phyloP scores from a whole-genome alignment of 345 rosid species.

The Hypericum perforatum region DNA sequence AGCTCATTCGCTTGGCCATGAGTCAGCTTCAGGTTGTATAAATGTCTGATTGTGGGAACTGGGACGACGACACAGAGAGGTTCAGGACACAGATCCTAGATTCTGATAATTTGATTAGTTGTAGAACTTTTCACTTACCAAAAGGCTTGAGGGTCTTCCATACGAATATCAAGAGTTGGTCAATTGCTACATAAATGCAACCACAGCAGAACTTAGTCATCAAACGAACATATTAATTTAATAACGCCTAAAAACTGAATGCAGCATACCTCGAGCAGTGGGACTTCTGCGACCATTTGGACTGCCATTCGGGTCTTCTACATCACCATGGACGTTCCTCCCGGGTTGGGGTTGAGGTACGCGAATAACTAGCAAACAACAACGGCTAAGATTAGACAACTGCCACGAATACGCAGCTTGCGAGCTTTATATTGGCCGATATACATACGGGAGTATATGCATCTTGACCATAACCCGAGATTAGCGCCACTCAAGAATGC shows the following conservation, averaged over 20 bases:
- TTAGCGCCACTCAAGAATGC: constrained; percentile 52
- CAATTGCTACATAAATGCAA: constrained; percentile 7
- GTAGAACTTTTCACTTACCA: constrained; percentile 11
- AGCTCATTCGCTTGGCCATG: constrained; percentile 46
- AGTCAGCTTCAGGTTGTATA: constrained; percentile 42
- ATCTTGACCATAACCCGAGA: constrained; percentile 42
- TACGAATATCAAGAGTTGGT: constrained; percentile 5
- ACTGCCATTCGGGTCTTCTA: constrained; percentile 10
- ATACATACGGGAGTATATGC: constrained; percentile 45
- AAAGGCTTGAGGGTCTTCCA: constrained; percentile 11
- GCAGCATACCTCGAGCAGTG: constrained; percentile 9
- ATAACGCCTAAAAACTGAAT: not conserved
- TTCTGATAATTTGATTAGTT: too few relatives aligned
- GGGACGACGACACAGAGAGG: not conserved
- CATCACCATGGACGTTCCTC: constrained; percentile 8
- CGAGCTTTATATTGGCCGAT: not conserved
- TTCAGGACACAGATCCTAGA: constrained; percentile 1
- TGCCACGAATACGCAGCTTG: not conserved
- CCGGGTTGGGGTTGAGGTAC: constrained; percentile 9
- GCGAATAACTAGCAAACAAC: constrained; percentile 11
- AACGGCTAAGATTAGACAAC: not conserved
- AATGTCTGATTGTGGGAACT: constrained; percentile 37
- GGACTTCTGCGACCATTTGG: constrained; percentile 3
- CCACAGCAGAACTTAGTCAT: not conserved
- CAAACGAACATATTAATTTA: not conserved